phyloP scores from a whole-genome alignment of 139 green algal genomes.

The Desmodesmus armatus region DNA sequence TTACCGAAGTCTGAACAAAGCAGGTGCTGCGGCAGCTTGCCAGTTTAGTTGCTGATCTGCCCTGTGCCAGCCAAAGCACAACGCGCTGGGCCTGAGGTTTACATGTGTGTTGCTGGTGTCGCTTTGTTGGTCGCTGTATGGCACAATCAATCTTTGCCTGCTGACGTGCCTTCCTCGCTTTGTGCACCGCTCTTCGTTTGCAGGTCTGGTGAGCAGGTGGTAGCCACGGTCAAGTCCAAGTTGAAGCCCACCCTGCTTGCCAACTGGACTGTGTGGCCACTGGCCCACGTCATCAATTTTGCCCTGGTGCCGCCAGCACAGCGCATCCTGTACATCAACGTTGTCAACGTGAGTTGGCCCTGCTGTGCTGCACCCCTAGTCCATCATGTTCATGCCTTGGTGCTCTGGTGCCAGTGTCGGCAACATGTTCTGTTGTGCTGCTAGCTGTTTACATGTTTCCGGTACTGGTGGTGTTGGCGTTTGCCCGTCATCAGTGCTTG shows the following conservation, averaged over 20 bases:
- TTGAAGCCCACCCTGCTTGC: constrained; percentile 69
- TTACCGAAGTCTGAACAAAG: no score
- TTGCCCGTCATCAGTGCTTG: background rate
- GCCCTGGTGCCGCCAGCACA: constrained; percentile 75
- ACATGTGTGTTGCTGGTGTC: no score
- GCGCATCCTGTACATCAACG: constrained; percentile 90
- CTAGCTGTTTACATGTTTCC: background rate
- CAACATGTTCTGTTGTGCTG: no score
- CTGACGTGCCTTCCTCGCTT: background rate
- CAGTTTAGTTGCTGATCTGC: no score
- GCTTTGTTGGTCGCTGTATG: no score
- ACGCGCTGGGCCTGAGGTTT: no score
- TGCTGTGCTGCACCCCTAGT: background rate
- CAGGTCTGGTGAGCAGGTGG: background rate
- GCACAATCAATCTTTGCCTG: no score
- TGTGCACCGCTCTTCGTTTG: background rate
- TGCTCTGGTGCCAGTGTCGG: no score
- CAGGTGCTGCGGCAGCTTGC: no score
- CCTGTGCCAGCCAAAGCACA: no score
- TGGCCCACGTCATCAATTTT: constrained; percentile 89
- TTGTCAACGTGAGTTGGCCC: constrained; percentile 60
- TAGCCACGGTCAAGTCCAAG: constrained; percentile 47
- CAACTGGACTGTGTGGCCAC: constrained; percentile 64
- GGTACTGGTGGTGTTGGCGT: background rate
- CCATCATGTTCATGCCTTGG: no score